Conservation (phyloP, 2,329 filamentous ascomycete genomes). For the Pseudogymnoascus sp. region DNA sequence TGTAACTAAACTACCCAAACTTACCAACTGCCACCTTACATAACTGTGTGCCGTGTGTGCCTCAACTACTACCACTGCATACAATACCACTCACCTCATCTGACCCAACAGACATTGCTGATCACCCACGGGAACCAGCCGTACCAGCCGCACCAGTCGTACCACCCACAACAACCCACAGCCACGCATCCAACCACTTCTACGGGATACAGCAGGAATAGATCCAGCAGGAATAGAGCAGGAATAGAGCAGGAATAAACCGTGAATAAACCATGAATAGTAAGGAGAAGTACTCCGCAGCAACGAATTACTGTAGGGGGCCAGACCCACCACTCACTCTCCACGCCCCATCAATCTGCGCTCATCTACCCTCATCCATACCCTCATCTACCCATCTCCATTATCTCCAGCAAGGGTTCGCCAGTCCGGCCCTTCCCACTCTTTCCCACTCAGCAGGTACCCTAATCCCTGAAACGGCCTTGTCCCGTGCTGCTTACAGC, state of each 20-base stretch:
- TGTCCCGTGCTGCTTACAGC: background rate
- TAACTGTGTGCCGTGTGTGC: background rate
- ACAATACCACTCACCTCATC: background rate
- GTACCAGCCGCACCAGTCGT: too few species aligned
- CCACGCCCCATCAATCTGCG: background rate
- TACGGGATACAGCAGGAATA: background rate
- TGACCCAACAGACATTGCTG: background rate
- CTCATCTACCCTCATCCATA: background rate
- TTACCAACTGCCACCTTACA: background rate
- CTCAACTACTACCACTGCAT: background rate
- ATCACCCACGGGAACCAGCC: background rate
- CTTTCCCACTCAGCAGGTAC: background rate
- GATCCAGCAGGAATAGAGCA: background rate
- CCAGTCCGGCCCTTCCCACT: background rate
- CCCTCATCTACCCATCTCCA: background rate
- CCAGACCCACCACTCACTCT: background rate
- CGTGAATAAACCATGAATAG: background rate
- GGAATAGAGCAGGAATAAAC: background rate
- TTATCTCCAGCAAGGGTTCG: background rate
- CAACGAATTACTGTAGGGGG: background rate
- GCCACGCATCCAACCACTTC: background rate
- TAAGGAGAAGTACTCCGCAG: background rate
- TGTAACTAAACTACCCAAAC: too few species aligned
- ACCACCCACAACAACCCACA: background rate
- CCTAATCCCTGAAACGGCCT: background rate